These are phyloP conservation scores for Termitomyces sp. DNA, from an alignment of 768 basidiomycete species.

Conservation along the genomic window DNA sequence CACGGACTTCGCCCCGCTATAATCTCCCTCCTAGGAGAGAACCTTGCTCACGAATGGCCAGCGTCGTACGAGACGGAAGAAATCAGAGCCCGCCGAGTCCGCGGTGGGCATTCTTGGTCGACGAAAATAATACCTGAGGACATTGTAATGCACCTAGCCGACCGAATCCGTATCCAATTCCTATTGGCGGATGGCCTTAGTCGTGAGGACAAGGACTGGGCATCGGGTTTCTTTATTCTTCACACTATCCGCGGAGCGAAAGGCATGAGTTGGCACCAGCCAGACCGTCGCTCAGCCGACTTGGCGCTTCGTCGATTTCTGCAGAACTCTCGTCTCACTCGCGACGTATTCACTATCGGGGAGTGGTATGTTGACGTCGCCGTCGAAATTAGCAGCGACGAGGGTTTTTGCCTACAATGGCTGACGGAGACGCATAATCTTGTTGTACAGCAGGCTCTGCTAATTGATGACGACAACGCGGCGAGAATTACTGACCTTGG, in stretches of 20 bases:
- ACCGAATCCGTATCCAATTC: too few species aligned
- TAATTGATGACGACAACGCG: background rate
- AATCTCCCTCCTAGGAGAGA: background rate
- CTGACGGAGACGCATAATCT: constrained; percentile 2
- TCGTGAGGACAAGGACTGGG: too few species aligned
- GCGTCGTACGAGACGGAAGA: constrained; percentile 20
- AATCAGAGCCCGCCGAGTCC: constrained; percentile 19
- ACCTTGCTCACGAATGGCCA: constrained; percentile 23
- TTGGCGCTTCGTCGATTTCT: too few species aligned
- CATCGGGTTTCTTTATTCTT: too few species aligned
- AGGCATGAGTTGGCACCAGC: too few species aligned
- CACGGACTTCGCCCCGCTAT: constrained; percentile 25
- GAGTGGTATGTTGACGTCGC: constrained; percentile 25
- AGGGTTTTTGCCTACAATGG: constrained; percentile 18
- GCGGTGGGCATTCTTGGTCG: constrained; percentile 18
- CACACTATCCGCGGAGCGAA: too few species aligned
- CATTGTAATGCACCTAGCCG: constrained; percentile 11
- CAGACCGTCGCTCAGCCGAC: too few species aligned
- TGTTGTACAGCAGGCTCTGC: constrained; percentile 4
- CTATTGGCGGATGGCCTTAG: too few species aligned
- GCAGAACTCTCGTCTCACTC: background rate
- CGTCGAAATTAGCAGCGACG: constrained; percentile 16
- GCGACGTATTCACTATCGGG: background rate
- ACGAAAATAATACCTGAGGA: constrained; percentile 19
- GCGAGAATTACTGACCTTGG: background rate